These are phyloP conservation scores for Silene conica DNA, from an alignment of 148 eudicot species.

Conservation along the genomic window DNA sequence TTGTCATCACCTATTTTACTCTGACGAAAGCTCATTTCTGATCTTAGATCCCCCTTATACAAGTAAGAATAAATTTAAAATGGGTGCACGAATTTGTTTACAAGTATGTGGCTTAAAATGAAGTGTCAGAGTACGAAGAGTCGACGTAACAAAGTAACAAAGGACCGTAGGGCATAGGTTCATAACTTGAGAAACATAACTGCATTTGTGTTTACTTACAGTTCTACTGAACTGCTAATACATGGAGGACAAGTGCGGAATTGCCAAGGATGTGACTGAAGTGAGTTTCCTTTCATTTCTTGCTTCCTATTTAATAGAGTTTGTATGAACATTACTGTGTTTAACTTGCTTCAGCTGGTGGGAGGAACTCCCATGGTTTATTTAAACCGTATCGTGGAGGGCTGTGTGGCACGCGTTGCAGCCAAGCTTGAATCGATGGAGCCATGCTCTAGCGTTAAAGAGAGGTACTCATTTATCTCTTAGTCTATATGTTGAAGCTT, in stretches of 20 bases:
- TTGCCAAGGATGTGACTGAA: conserved; percentile 34
- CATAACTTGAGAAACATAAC: neutral
- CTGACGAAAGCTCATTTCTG: too few species aligned
- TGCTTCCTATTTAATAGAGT: neutral
- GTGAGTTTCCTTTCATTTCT: conserved; percentile 13
- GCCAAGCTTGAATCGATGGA: conserved; percentile 82
- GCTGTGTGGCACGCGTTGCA: conserved; percentile 70
- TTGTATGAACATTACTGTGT: neutral
- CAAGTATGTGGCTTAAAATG: too few species aligned
- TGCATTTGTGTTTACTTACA: conserved; percentile 1
- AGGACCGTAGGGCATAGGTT: too few species aligned
- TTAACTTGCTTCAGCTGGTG: conserved; percentile 35
- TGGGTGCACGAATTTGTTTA: too few species aligned
- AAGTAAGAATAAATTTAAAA: too few species aligned
- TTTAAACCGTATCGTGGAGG: conserved; percentile 64
- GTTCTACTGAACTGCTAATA: conserved; percentile 3
- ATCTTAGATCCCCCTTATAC: too few species aligned
- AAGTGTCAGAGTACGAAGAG: too few species aligned
- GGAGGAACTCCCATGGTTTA: conserved; percentile 82
- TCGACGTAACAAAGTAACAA: too few species aligned
- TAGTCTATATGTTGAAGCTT: neutral
- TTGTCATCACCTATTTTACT: too few species aligned
- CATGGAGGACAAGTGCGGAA: conserved; percentile 34
- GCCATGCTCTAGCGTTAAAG: conserved; percentile 87
- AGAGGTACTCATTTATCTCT: conserved; percentile 39